Evolutionary conservation across 1,284 basidiomycete species (phyloP), one percentile per base, ranked within the genome.

Genomic region (Cutaneotrichosporon sp.): DNA sequence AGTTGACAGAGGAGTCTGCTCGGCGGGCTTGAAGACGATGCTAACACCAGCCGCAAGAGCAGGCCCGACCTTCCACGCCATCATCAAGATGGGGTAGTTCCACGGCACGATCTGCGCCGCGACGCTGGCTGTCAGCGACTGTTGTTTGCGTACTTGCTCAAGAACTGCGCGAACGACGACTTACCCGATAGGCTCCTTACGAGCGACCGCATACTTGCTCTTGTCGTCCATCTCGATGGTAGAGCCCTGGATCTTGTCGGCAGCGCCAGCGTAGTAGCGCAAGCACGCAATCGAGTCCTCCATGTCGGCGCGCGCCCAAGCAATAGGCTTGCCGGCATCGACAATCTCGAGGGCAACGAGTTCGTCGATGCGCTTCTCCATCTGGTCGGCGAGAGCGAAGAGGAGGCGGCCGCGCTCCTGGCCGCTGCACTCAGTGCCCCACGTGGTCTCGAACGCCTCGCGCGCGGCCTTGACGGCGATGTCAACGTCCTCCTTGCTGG

Each of bases 361-460:
- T 65, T 86, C 57, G n/a, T 64, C 65, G 30, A 86, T 83, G 78
- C 96, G 88, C 68, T 87, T 85, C 80, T 97, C 94, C 69, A 97
- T 91, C 69, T 95, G 84, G 76, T 96, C 92, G 53, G 94, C 94
- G 56, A 97, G 87, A 76, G 89, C 90, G 82, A 89, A 86, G 49
- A 96, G 81, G 52, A 95, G 67, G 61, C 14, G 85, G 32, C 90
- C 88, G 62, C 95, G 86, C 79, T 93, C 88, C 62, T 87, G 86
- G 11, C 58, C 56, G 16, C 91, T 88, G 61, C 90, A 86, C 69
- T 93, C 91, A 21, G 55, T 61, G n/a, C 65, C 65, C 93, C 94
- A 97, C 52, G 62, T 74, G 34, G 85, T 87, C 30, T 90, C 85
- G 83, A 91, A 92, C 4, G 94, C 74, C 58, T 86, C 83, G 68